A percentile compares a stretch with the other conserved stretches of the same genome.
phyloP scores from a whole-genome alignment of 2,329 filamentous ascomycete genomes.

The Penicillium frequentans region DNA sequence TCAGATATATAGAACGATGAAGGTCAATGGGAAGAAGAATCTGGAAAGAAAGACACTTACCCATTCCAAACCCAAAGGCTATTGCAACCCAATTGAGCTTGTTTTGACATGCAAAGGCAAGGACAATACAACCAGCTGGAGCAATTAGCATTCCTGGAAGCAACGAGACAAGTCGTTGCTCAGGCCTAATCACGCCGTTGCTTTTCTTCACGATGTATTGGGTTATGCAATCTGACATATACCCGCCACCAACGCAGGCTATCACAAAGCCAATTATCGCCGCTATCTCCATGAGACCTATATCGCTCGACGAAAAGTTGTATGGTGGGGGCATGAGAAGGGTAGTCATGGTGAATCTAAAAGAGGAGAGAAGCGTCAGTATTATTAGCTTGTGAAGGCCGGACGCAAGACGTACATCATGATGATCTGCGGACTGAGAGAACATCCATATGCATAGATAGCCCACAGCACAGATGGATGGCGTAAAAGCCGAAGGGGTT shows the following conservation, averaged over 20 bases:
- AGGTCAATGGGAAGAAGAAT: no score
- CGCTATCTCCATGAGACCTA: not conserved
- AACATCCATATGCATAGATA: not conserved
- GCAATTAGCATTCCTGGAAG: not conserved
- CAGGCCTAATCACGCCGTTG: not conserved
- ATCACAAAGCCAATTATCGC: not conserved
- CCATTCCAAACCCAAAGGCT: not conserved
- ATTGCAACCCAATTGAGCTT: not conserved
- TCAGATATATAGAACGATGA: not conserved
- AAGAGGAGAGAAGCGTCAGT: not conserved
- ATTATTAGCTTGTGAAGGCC: not conserved
- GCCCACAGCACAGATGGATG: not conserved
- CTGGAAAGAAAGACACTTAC: not conserved
- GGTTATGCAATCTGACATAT: not conserved
- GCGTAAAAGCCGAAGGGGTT: not conserved
- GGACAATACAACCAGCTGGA: not conserved
- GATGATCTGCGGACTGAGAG: not conserved
- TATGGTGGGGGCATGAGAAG: not conserved
- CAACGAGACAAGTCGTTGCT: not conserved
- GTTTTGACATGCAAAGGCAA: not conserved
- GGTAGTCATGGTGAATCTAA: not conserved
- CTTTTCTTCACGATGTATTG: not conserved
- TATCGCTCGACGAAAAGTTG: not conserved
- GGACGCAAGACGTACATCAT: not conserved
- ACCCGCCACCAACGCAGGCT: not conserved